Conservation (phyloP, 1,139 yeast genomes). For the Geotrichum candidum region DNA sequence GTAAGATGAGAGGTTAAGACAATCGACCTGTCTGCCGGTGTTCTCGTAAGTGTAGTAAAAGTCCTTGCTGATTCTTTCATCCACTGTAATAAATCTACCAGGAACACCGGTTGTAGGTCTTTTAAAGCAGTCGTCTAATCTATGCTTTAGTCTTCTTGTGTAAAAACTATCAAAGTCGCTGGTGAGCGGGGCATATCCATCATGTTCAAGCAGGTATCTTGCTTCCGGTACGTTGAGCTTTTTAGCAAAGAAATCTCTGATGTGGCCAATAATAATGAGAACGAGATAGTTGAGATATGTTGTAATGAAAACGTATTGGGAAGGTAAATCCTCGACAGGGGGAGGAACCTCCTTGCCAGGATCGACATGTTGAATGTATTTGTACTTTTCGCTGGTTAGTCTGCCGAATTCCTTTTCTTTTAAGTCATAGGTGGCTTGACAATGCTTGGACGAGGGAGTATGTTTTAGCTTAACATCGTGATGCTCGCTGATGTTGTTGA, state of each 20-base stretch:
- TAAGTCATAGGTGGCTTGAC: constrained; percentile 4
- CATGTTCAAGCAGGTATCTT: constrained; percentile 60
- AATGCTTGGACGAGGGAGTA: not conserved
- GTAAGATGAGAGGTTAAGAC: constrained; percentile 83
- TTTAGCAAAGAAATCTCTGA: constrained; percentile 82
- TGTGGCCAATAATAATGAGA: constrained; percentile 80
- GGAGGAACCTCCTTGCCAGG: constrained; percentile 32
- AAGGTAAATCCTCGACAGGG: no score
- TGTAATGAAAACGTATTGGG: no score
- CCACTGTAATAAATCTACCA: constrained; percentile 70
- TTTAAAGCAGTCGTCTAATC: constrained; percentile 91
- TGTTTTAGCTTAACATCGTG: no score
- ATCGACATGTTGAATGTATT: constrained; percentile 16
- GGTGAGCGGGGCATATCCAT: constrained; percentile 96
- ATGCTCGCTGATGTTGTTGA: no score
- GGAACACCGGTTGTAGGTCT: constrained; percentile 97
- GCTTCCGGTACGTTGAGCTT: constrained; percentile 58
- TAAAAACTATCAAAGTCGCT: constrained; percentile 91
- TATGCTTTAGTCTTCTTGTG: constrained; percentile 81
- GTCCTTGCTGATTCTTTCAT: constrained; percentile 51
- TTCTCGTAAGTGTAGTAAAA: constrained; percentile 54
- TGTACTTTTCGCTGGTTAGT: constrained; percentile 16
- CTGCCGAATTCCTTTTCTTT: constrained; percentile 18
- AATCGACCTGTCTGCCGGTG: constrained; percentile 68
- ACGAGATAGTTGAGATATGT: constrained; percentile 85